Percentiles rank a stretch among this genome's conserved stretches.
These are phyloP conservation scores for Poronia punctata DNA, from an alignment of 495 filamentous ascomycete species.

Conservation along the genomic window DNA sequence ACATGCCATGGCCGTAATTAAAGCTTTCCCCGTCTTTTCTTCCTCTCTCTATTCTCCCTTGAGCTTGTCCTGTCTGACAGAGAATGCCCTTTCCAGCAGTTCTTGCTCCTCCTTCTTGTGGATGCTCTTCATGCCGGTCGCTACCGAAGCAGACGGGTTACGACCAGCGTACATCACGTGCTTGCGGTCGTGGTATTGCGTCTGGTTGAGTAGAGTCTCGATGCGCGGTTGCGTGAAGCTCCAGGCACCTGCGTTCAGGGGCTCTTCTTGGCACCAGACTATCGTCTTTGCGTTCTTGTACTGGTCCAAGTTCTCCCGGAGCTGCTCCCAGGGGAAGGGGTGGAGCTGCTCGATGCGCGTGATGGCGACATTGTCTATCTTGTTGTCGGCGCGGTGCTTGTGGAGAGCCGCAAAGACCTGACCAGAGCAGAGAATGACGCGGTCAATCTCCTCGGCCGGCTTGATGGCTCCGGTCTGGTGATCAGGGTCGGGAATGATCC, in stretches of 20 bases:
- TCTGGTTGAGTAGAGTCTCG: constrained; percentile 89
- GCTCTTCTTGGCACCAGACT: constrained; percentile 95
- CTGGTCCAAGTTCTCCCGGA: constrained; percentile 88
- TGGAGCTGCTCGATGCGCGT: constrained; percentile 95
- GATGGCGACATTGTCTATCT: constrained; percentile 82
- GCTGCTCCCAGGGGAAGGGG: constrained; percentile 96
- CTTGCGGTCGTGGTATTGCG: constrained; percentile 81
- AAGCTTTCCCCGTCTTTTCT: background rate
- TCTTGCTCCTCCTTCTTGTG: constrained; percentile 95
- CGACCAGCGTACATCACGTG: constrained; percentile 97
- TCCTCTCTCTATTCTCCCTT: constrained; percentile 53
- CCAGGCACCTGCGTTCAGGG: constrained; percentile 94
- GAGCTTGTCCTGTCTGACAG: constrained; percentile 57
- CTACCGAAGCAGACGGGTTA: constrained; percentile 81
- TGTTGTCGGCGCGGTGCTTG: constrained; percentile 82
- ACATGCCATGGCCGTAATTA: constrained; percentile 8
- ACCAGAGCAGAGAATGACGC: constrained; percentile 88
- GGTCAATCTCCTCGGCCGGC: constrained; percentile 79
- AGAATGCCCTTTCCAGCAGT: constrained; percentile 66
- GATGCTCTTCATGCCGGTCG: constrained; percentile 80
- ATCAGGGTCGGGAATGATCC: constrained; percentile 85
- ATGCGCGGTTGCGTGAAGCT: constrained; percentile 90
- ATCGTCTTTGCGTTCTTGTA: constrained; percentile 97
- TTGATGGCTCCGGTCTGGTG: constrained; percentile 68
- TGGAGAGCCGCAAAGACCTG: constrained; percentile 86